Percentiles rank a stretch among this genome's conserved stretches.
phyloP scores from a whole-genome alignment of 2,329 filamentous ascomycete species.

The Ophiostoma pallidulum region DNA sequence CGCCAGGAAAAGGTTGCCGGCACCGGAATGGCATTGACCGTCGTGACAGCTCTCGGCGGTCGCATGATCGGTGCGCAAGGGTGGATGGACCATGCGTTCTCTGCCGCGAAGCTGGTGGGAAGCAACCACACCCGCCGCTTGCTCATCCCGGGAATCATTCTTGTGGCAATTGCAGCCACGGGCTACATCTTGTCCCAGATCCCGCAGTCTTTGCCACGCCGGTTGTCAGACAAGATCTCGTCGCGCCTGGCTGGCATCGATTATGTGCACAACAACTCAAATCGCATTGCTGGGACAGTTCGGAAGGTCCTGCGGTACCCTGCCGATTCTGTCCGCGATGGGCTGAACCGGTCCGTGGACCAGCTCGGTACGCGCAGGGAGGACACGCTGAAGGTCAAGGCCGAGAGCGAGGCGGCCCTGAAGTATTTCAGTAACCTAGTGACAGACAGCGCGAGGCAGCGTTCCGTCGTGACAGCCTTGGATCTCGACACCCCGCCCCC shows the following conservation, averaged over 20 bases:
- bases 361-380: slow-evolving; percentile 69
- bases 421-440: slow-evolving; percentile 89
- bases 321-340: slow-evolving; percentile 74
- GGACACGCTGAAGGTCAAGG: slow-evolving; percentile 70
- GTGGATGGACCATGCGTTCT: slow-evolving; percentile 82
- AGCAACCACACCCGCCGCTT: slow-evolving; percentile 72
- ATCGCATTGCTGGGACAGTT: slow-evolving; percentile 74
- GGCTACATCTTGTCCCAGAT: slow-evolving; percentile 81
- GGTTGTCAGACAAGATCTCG: slow-evolving; percentile 76
- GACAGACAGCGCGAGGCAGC: slow-evolving; percentile 49
- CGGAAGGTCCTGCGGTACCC: slow-evolving; percentile 83
- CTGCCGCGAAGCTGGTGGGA: slow-evolving; percentile 70
- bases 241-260: slow-evolving; percentile 72
- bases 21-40: slow-evolving; percentile 87
- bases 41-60: slow-evolving; percentile 76
- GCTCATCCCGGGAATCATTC: slow-evolving; percentile 68
- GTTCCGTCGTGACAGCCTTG: slow-evolving; percentile 39
- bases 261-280: slow-evolving; percentile 83
- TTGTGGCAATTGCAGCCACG: slow-evolving; percentile 63
- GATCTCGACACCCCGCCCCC: slow-evolving; percentile 37
- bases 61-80: slow-evolving; percentile 73
- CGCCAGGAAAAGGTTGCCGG: slow-evolving; percentile 90
- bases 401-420: slow-evolving; percentile 74
- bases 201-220: slow-evolving; percentile 77
- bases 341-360: slow-evolving; percentile 76